Evolutionary conservation across 2,329 filamentous ascomycete genomes (phyloP).

Genomic region (Fusarium bulbicola): DNA sequence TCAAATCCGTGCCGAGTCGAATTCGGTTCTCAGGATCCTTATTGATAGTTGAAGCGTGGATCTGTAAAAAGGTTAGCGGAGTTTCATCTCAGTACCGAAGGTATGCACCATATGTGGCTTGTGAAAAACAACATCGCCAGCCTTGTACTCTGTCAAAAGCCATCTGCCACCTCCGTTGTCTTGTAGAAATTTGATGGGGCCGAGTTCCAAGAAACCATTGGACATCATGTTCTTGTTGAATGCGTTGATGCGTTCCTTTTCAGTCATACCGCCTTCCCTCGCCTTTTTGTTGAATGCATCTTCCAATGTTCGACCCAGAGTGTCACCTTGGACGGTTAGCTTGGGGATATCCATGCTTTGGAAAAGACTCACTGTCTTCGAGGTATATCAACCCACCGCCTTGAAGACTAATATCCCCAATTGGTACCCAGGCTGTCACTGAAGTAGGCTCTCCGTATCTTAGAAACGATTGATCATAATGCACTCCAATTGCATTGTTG

Average conservation of each 20-base stretch:
- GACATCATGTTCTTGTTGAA: constrained; percentile 70
- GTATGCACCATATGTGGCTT: constrained; percentile 36
- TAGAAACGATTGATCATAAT: constrained; percentile 69
- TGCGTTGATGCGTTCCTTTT: constrained; percentile 59
- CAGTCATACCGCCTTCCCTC: constrained; percentile 54
- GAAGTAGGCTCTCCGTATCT: constrained; percentile 63
- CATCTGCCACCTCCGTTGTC: constrained; percentile 42
- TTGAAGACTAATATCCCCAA: constrained; percentile 53
- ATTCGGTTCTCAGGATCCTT: constrained; percentile 18
- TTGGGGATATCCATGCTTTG: background rate
- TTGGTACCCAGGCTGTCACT: constrained; percentile 66
- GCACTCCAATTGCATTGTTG: constrained; percentile 66
- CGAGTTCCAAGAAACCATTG: constrained; percentile 62
- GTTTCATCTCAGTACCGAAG: accelerated
- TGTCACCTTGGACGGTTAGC: background rate
- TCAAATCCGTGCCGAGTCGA: constrained; percentile 21
- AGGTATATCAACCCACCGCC: constrained; percentile 25
- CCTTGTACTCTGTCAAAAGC: constrained; percentile 51
- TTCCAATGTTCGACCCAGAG: constrained; percentile 8
- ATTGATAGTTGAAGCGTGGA: constrained; percentile 28
- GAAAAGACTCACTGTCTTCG: constrained; percentile 11
- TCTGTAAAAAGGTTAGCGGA: background rate
- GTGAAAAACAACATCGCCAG: constrained; percentile 53
- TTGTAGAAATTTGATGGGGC: constrained; percentile 50
- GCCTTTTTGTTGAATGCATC: constrained; percentile 40